Conservation (phyloP, 805 yeast species). For the Candida ascalaphidarum region DNA sequence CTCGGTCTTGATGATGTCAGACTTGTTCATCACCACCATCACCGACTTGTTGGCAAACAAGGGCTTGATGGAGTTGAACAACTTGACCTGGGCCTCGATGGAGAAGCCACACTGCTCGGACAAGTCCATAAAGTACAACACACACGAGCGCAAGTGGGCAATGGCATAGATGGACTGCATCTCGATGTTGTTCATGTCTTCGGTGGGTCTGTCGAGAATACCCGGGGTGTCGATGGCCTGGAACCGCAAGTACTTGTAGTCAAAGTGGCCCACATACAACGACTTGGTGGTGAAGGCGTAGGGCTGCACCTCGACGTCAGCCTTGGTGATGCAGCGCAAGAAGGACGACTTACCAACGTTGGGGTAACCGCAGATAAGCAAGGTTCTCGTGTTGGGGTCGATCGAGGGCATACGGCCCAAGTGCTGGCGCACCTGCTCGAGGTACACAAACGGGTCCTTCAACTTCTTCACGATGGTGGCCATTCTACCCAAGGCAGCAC, state of each 20-base stretch:
- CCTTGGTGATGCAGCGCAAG: conserved; percentile 86
- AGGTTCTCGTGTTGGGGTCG: conserved; percentile 97
- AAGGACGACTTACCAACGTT: conserved; percentile 98
- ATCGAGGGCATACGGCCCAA: conserved; percentile 96
- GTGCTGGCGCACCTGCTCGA: conserved; percentile 99
- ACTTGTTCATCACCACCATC: conserved; percentile 89
- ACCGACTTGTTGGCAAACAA: conserved; percentile 95
- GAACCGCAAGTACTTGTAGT: conserved; percentile 93
- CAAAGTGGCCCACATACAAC: conserved; percentile 96
- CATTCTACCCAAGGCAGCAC: conserved; percentile 99
- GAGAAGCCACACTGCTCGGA: conserved; percentile 99
- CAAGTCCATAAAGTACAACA: conserved; percentile 94
- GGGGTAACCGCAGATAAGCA: conserved; percentile 97
- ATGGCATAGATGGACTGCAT: conserved; percentile 99
- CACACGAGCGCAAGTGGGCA: conserved; percentile 96
- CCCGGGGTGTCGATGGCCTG: conserved; percentile 99
- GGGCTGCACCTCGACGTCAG: conserved; percentile 98
- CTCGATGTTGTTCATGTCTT: conserved; percentile 99
- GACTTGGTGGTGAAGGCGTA: conserved; percentile 99
- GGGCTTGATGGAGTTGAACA: conserved; percentile 95
- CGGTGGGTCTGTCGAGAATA: conserved; percentile 96
- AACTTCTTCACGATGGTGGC: conserved; percentile 94
- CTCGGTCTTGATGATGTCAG: conserved; percentile 80
- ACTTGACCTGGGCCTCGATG: conserved; percentile 92
- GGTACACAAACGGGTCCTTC: conserved; percentile 85